A percentile compares a stretch with the other conserved stretches of the same genome.
Conservation (phyloP, 306 rosid genomes). For the Quercus glauca region DNA sequence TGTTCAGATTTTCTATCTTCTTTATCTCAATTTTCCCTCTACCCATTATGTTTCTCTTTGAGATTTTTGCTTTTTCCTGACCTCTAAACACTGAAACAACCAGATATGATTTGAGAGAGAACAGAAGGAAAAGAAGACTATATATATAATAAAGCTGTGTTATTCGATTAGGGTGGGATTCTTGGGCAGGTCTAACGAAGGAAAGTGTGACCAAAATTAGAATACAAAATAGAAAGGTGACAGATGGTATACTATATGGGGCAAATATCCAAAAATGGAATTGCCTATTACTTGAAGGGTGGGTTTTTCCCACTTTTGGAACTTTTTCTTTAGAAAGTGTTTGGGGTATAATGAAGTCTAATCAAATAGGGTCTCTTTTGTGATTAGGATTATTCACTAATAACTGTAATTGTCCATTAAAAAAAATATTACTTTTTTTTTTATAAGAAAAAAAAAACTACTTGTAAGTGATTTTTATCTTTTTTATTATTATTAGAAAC, state of each 20-base stretch:
- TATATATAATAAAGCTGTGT: slow-evolving; percentile 5
- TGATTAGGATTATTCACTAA: no score
- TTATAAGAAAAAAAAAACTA: no score
- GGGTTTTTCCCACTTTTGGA: slow-evolving; percentile 37
- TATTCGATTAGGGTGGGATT: slow-evolving; percentile 26
- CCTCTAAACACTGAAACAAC: slow-evolving; percentile 16
- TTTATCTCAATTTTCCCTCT: slow-evolving; percentile 76
- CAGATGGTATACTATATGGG: slow-evolving; percentile 49
- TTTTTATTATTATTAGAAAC: no score
- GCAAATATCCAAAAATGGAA: slow-evolving; percentile 46
- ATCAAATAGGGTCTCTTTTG: background rate
- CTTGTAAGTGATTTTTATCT: no score
- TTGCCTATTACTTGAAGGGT: slow-evolving; percentile 34
- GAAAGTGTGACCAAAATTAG: slow-evolving; percentile 52
- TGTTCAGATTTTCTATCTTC: slow-evolving; percentile 69
- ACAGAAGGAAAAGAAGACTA: background rate
- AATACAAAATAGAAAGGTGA: slow-evolving; percentile 31
- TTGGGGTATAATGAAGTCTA: background rate
- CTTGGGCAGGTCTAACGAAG: slow-evolving; percentile 27
- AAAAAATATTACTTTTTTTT: no score
- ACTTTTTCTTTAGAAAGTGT: background rate
- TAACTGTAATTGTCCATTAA: no score
- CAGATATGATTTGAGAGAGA: background rate
- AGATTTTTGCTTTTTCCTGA: background rate
- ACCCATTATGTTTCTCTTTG: slow-evolving; percentile 39